Conservation (phyloP, 2,329 filamentous ascomycete genomes). For the Monilinia polystroma region DNA sequence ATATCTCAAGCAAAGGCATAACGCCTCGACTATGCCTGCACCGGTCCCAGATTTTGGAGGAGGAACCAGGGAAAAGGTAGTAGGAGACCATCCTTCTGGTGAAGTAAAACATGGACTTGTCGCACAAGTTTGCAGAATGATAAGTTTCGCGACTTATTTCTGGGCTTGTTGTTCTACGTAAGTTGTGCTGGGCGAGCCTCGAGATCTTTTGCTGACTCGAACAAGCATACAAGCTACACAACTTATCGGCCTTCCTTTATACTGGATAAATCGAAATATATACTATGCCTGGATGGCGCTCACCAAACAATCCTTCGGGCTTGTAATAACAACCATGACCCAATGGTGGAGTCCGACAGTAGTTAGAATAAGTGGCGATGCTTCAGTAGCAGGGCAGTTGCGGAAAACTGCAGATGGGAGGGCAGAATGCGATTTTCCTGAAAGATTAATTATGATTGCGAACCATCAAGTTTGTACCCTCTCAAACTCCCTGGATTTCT, state of each 20-base stretch:
- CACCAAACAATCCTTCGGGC: conserved; percentile 80
- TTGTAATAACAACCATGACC: conserved; percentile 76
- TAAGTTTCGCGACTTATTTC: conserved; percentile 37
- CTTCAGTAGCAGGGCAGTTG: conserved; percentile 74
- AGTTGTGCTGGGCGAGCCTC: conserved; percentile 22
- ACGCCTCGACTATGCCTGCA: conserved; percentile 21
- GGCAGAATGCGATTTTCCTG: conserved; percentile 76
- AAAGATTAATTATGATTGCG: conserved; percentile 78
- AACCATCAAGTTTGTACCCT: conserved; percentile 69
- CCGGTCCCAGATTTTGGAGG: conserved; percentile 23
- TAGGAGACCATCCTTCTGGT: conserved; percentile 39
- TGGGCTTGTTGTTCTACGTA: conserved; percentile 37
- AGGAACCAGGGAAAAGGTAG: conserved; percentile 26
- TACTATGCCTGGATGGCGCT: conserved; percentile 86
- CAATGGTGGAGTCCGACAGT: conserved; percentile 85
- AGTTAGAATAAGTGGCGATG: conserved; percentile 80
- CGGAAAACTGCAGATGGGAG: conserved; percentile 67
- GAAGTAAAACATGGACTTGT: conserved; percentile 38
- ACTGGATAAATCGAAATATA: conserved; percentile 70
- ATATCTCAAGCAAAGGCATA: conserved; percentile 34
- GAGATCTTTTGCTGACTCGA: conserved; percentile 30
- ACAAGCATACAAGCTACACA: conserved; percentile 67
- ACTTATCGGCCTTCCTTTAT: conserved; percentile 72
- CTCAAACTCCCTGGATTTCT: not conserved
- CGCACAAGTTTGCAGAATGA: conserved; percentile 36